phyloP scores from a whole-genome alignment of 1,139 yeast species.

The Kodamaea sp. region DNA sequence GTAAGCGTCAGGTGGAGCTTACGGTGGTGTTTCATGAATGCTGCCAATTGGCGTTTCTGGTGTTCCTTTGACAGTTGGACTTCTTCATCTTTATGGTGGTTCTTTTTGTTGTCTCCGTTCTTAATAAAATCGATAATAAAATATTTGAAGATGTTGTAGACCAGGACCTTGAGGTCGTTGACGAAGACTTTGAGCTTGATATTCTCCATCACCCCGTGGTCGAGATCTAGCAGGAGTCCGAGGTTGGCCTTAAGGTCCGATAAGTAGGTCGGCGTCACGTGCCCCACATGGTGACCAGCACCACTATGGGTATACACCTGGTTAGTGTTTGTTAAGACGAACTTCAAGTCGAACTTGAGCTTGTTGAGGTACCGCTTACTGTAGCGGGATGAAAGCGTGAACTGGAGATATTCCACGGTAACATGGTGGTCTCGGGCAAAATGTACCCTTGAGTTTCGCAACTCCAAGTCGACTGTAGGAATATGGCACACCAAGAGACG shows the following conservation, averaged over 20 bases:
- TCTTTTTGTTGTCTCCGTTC: not conserved
- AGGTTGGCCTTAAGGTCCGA: conserved; percentile 25
- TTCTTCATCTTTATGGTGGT: not conserved
- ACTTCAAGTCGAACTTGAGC: conserved; percentile 23
- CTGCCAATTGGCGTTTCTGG: conserved; percentile 2
- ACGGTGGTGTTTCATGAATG: conserved; percentile 14
- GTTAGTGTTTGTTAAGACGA: conserved; percentile 18
- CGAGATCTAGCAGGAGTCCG: conserved; percentile 21
- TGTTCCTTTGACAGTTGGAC: not conserved
- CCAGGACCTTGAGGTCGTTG: conserved; percentile 29
- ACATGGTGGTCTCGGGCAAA: conserved; percentile 11
- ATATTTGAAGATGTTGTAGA: conserved; percentile 27
- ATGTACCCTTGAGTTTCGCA: conserved; percentile 22
- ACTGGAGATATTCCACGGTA: conserved; percentile 25
- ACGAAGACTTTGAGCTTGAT: conserved; percentile 25
- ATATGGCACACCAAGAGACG: conserved; percentile 21
- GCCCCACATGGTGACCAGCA: too few species aligned
- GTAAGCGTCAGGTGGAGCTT: conserved; percentile 16
- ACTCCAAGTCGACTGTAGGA: conserved; percentile 31
- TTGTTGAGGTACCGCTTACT: conserved; percentile 20
- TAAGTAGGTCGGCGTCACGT: conserved; percentile 1
- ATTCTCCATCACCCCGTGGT: conserved; percentile 21
- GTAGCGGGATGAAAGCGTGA: conserved; percentile 22
- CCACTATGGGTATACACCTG: conserved; percentile 1
- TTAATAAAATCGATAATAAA: conserved; percentile 3